Evolutionary conservation across 805 yeast genomes (phyloP).

Genomic region (Metschnikowia drakensbergensis): DNA sequence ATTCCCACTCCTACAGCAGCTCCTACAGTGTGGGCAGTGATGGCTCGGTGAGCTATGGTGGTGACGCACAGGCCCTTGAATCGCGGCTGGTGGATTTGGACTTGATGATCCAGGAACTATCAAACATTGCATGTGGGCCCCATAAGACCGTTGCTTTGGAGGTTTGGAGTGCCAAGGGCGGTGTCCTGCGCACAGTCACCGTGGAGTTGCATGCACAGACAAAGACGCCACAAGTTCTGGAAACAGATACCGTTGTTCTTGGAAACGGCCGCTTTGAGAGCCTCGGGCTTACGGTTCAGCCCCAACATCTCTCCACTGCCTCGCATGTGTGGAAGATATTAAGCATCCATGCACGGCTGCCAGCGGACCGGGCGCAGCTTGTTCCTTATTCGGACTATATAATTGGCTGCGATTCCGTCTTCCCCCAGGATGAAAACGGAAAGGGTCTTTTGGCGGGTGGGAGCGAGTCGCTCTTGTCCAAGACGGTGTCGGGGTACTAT

Average conservation of each 20-base stretch:
- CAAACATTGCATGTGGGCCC: conserved; percentile 27
- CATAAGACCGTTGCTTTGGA: conserved; percentile 48
- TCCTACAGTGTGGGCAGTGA: conserved; percentile 37
- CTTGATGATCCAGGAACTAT: conserved; percentile 41
- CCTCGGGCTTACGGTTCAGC: conserved; percentile 67
- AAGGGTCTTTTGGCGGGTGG: conserved; percentile 77
- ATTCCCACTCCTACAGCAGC: conserved; percentile 17
- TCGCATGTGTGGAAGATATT: conserved; percentile 86
- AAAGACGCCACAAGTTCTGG: background rate
- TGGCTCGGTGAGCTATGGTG: conserved; percentile 39
- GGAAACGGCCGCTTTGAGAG: conserved; percentile 39
- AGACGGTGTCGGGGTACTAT: conserved; percentile 57
- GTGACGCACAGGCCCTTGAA: conserved; percentile 29
- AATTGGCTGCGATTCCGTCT: conserved; percentile 57
- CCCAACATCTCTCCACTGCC: conserved; percentile 71
- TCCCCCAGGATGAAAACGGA: conserved; percentile 54
- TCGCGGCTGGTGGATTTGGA: conserved; percentile 41
- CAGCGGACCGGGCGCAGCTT: conserved; percentile 80
- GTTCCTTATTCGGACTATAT: conserved; percentile 85
- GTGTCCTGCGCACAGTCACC: conserved; percentile 36
- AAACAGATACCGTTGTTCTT: conserved; percentile 7
- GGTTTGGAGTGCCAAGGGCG: conserved; percentile 90
- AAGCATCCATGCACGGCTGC: conserved; percentile 66
- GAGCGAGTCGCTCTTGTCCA: conserved; percentile 75
- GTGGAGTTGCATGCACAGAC: conserved; percentile 19